These are phyloP conservation scores for Diaporthe amygdali DNA, from an alignment of 2,329 filamentous ascomycete species.

Conservation along the genomic window DNA sequence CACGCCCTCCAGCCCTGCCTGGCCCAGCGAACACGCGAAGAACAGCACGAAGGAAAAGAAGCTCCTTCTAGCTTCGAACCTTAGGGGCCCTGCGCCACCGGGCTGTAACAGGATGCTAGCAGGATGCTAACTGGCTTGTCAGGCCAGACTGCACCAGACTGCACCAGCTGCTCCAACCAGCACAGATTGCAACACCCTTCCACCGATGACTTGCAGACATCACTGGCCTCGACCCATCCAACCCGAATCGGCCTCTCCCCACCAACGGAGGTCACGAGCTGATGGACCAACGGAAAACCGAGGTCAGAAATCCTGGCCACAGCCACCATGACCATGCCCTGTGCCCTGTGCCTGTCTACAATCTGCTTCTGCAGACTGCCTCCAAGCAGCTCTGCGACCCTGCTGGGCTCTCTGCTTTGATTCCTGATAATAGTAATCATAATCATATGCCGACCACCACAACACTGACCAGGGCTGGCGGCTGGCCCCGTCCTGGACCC, in stretches of 20 bases:
- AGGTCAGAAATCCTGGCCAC: neutral
- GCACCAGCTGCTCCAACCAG: no score
- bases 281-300: neutral
- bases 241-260: neutral
- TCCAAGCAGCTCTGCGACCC: neutral
- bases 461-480: neutral
- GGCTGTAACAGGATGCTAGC: neutral
- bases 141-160: neutral
- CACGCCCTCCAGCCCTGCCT: no score
- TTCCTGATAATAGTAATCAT: neutral
- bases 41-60: neutral
- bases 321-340: no score
- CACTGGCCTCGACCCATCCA: no score
- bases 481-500: neutral
- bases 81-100: conserved; percentile 4
- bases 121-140: neutral
- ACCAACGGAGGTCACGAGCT: neutral
- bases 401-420: neutral
- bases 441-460: neutral
- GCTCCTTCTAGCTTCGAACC: conserved; percentile 13
- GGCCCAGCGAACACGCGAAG: neutral
- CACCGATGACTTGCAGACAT: neutral
- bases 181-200: no score
- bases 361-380: no score
- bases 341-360: no score